phyloP scores from a whole-genome alignment of 495 filamentous ascomycete genomes.

The Penicillium samsonianum region DNA sequence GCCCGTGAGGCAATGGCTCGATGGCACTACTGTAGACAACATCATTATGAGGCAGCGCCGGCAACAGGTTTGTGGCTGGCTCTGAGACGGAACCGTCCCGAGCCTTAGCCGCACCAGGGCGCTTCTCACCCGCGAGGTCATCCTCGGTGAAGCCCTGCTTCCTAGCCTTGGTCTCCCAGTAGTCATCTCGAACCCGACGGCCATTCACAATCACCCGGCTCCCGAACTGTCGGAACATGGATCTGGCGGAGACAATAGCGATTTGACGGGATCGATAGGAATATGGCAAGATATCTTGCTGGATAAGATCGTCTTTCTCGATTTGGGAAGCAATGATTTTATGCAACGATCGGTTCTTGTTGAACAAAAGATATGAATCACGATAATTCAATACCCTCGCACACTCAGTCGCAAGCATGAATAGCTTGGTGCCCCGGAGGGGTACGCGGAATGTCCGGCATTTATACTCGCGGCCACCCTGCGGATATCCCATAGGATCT shows the following conservation, averaged over 20 bases:
- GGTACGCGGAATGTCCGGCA: constrained; percentile 94
- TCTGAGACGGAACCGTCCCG: constrained; percentile 67
- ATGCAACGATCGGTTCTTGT: constrained; percentile 95
- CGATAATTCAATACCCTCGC: constrained; percentile 92
- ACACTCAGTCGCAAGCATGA: constrained; percentile 99
- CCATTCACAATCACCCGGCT: constrained; percentile 89
- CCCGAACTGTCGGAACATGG: constrained; percentile 99
- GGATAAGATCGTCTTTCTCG: constrained; percentile 95
- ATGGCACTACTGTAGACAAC: constrained; percentile 79
- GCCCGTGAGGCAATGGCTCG: constrained; percentile 66
- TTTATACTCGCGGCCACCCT: constrained; percentile 83
- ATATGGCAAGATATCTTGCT: constrained; percentile 93
- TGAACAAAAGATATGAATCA: constrained; percentile 97
- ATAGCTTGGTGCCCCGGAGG: constrained; percentile 85
- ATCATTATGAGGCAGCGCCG: constrained; percentile 61
- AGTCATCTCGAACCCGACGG: constrained; percentile 91
- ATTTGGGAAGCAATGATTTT: constrained; percentile 97
- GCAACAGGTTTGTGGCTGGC: constrained; percentile 48
- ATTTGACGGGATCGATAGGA: constrained; percentile 98
- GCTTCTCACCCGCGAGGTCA: constrained; percentile 93
- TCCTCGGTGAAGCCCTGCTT: constrained; percentile 99
- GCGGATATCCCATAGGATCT: constrained; percentile 73
- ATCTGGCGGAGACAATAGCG: constrained; percentile 96
- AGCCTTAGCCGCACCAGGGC: constrained; percentile 86
- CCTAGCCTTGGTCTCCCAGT: constrained; percentile 95